Evolutionary conservation across 805 yeast genomes (phyloP).

Genomic region (Wickerhamiella vanderwaltii): DNA sequence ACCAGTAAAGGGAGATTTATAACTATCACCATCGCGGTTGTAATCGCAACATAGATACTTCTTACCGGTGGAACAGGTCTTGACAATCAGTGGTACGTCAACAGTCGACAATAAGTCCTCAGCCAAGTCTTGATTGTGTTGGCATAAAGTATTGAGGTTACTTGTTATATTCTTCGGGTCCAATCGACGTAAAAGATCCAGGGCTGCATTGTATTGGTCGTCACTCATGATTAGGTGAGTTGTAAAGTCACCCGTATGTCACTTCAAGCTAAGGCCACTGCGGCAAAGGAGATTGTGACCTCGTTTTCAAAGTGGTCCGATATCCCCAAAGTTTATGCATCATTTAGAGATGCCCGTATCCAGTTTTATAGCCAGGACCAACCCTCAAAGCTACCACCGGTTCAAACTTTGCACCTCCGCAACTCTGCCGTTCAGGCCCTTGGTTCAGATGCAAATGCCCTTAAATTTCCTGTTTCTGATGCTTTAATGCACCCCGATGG

Average conservation of each 20-base stretch:
- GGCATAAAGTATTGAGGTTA: slow-evolving; percentile 37
- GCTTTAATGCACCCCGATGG: slow-evolving; percentile 72
- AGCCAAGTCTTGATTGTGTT: slow-evolving; percentile 55
- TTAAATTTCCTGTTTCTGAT: slow-evolving; percentile 29
- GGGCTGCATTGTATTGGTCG: slow-evolving; percentile 59
- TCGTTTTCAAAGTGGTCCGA: slow-evolving; percentile 30
- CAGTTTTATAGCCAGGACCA: slow-evolving; percentile 29
- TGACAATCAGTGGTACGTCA: slow-evolving; percentile 63
- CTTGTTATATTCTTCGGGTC: slow-evolving; percentile 49
- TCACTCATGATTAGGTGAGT: slow-evolving; percentile 22
- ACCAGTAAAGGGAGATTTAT: slow-evolving; percentile 84
- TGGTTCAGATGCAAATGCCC: slow-evolving; percentile 14
- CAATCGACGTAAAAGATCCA: slow-evolving; percentile 63
- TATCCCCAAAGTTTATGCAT: slow-evolving; percentile 35
- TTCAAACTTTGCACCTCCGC: slow-evolving; percentile 20
- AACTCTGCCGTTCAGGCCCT: slow-evolving; percentile 20
- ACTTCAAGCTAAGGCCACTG: slow-evolving; percentile 16
- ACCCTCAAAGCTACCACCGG: slow-evolving; percentile 20
- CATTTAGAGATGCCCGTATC: slow-evolving; percentile 37
- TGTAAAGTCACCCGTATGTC: background rate
- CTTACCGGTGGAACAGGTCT: slow-evolving; percentile 41
- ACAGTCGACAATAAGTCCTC: slow-evolving; percentile 79
- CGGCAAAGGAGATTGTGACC: slow-evolving; percentile 19
- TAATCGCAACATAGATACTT: slow-evolving; percentile 80
- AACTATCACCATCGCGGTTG: slow-evolving; percentile 88